These are phyloP conservation scores for Chromosphaera perkinsii DNA, from an alignment of 208 protist genomes.

Conservation along the genomic window DNA sequence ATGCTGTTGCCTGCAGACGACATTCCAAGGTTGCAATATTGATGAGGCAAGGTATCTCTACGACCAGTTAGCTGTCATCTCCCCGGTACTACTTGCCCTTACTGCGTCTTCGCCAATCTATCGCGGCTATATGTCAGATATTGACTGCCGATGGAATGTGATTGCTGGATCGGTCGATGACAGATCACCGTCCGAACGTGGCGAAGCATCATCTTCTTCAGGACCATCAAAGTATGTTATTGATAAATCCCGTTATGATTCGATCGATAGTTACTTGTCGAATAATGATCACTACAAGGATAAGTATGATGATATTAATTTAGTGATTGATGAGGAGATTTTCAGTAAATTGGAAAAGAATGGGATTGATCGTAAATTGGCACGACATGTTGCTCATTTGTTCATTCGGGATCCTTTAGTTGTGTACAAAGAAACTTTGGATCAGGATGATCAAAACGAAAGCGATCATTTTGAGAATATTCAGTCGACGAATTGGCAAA, in stretches of 20 bases:
- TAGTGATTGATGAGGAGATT: conserved; percentile 43
- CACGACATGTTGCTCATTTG: conserved; percentile 90
- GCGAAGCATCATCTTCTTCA: conserved; percentile 14
- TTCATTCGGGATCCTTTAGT: conserved; percentile 97
- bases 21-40: conserved; percentile 85
- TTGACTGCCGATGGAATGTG: conserved; percentile 88
- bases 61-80: conserved; percentile 88
- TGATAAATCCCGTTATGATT: conserved; percentile 91
- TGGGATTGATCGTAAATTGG: conserved; percentile 82
- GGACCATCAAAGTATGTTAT: conserved; percentile 66
- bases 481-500: conserved; percentile 95
- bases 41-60: conserved; percentile 86
- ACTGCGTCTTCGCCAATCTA: conserved; percentile 89
- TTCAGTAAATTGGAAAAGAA: conserved; percentile 47
- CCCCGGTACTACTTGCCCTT: conserved; percentile 83
- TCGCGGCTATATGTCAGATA: conserved; percentile 86
- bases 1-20: conserved; percentile 88
- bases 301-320: conserved; percentile 71
- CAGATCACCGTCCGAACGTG: conserved; percentile 64
- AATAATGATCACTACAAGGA: conserved; percentile 54
- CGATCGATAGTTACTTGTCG: conserved; percentile 82
- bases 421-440: conserved; percentile 67
- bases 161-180: conserved; percentile 92
- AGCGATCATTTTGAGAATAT: conserved; percentile 96
- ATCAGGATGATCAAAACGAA: conserved; percentile 78